Base-by-base conservation (phyloP, 2,329 filamentous ascomycete species). In the Sphaceloma murrayae region DNA sequence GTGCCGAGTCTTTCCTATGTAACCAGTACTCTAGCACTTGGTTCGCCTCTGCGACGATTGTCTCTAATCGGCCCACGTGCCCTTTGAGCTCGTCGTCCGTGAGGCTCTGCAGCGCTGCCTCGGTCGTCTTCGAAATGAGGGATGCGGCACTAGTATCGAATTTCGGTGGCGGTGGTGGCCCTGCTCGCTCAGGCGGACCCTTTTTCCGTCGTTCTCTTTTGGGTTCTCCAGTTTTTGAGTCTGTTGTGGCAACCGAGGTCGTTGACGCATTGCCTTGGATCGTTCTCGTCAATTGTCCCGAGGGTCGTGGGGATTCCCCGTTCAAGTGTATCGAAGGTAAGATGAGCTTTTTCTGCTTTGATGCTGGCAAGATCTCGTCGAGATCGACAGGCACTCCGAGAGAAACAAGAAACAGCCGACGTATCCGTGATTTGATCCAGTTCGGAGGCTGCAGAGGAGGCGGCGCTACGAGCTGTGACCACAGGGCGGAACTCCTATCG, bases 271-370 rank as follows among this genome's bases (percentile, higher is more conserved):
- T 61, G 1, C 47, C 52, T 36, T 55, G 56, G 52, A 64, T 65
- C 2, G 68, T 56, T 2, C 65, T 58, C 2, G 55, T 55, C 2
- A 63, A 52, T 1, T 60, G 58, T 6, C 51, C 63, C 62, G 52
- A 48, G 58, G 51, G 48, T 17, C 45, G 27, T 29, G 45, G 45
- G 9, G 45, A 43, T 17, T 46, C 62, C 22, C 49, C 33, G 30
- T 46, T 34, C 29, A 61, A 49, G 49, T 62, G 55, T 52, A 91
- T 80, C 4, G 88, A 94, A 0, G 91, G 91, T 1, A 98, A 74
- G 3, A 98, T 75, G 13, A 98, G 79, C 61, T 96, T 96, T 73
- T 96, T 96, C 62, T 98, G 91, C 64, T 96, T 96, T 9, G 85
- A 94, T 0, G 89, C 88, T 0, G 91, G 91, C 5, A 98, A 75